Evolutionary conservation across 2,329 filamentous ascomycete genomes (phyloP).

Genomic region (Zelopaecilomyces penicillatus): DNA sequence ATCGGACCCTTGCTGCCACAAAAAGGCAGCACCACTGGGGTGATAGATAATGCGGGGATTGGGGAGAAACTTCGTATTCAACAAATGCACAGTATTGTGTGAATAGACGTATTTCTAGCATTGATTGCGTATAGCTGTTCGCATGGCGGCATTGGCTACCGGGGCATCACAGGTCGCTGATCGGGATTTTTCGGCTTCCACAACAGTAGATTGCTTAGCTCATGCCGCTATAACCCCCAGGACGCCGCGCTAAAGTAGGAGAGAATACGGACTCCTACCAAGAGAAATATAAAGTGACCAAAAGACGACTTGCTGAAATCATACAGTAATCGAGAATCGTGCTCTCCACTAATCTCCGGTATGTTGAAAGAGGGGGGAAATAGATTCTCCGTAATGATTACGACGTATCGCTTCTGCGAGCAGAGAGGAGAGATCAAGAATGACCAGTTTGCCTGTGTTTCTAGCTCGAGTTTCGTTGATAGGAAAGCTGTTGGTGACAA

Average conservation of each 20-base stretch:
- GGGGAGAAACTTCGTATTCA: conserved; percentile 2
- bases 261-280: conserved; percentile 5
- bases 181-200: too few species aligned
- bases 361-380: conserved; percentile 61
- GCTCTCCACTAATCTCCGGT: conserved; percentile 41
- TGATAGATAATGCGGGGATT: neutral
- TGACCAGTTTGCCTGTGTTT: conserved; percentile 71
- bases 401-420: conserved; percentile 87
- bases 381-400: conserved; percentile 92
- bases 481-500: conserved; percentile 96
- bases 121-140: too few species aligned
- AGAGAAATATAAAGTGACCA: conserved; percentile 7
- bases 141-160: too few species aligned
- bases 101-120: too few species aligned
- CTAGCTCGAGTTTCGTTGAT: conserved; percentile 67
- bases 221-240: too few species aligned
- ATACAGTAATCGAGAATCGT: neutral
- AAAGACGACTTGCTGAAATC: neutral
- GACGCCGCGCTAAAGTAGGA: conserved; percentile 29
- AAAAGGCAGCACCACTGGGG: conserved; percentile 66
- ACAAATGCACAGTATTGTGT: too few species aligned
- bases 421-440: conserved; percentile 82
- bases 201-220: too few species aligned
- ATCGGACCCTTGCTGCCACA: conserved; percentile 64
- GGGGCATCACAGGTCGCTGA: too few species aligned